Evolutionary conservation across 768 basidiomycete genomes (phyloP), one percentile per base, ranked within the genome.

Genomic region (Boletus vinaceobasis): DNA sequence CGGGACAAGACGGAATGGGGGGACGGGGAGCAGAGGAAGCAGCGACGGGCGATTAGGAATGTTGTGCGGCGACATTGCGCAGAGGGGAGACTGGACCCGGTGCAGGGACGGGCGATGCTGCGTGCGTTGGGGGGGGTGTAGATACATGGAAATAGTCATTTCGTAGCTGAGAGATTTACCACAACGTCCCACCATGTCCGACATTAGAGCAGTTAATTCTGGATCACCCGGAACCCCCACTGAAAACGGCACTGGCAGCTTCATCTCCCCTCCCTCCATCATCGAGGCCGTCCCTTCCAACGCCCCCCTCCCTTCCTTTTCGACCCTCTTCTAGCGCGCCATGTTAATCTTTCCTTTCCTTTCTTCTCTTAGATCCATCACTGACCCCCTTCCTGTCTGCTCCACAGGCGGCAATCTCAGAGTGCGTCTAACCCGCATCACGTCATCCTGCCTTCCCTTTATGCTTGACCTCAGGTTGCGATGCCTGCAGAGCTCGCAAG

Each of bases 401-500:
- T 47, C 55, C 58, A 56, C 65, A 90, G 88, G 84, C 84, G 88
- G 64, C 90, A 91, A 76, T 89, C 88, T 51, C 90, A 91, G 72
- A 91, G 89, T 89, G 63, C 56, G 86, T 67, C 32, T 46, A 40
- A 48, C 56, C 60, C 60, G 42, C 60, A 56, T 62, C 55, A 51
- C 56, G 54, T 78, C 57, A 54, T 59, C 50, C 57, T 38, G 39
- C 50, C 57, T 56, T 56, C 33, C 50, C 52, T 38, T 57, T 48
- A 60, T 61, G 56, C 56, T 71, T 57, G 64, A 64, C 43, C 44
- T 46, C 64, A 91, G 90, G 90, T 67, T 92, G 89, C 71, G 90
- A 91, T 74, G 89, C 89, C 43, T 92, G 90, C 72, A 78, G 89
- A 61, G 87, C 89, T 10, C 86, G 90, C 68, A 93, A 93, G 71